Percentiles rank a stretch among this genome's conserved stretches.
phyloP scores from a whole-genome alignment of 2,329 filamentous ascomycete genomes.

The Dothideomycetidae sp. region DNA sequence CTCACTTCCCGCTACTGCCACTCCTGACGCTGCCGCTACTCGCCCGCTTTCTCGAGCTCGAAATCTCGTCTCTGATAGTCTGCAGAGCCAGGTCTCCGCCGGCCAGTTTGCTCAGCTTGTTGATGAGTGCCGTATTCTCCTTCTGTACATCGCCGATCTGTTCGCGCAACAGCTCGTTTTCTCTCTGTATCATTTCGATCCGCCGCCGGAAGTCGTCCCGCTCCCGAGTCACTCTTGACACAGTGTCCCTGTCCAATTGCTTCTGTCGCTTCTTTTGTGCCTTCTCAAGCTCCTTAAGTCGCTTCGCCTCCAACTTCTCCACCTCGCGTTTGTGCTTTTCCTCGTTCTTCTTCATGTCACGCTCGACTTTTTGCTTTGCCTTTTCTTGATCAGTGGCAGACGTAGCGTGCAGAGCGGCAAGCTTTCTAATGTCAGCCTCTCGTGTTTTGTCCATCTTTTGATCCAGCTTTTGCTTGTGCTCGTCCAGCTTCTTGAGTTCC shows the following conservation, averaged over 20 bases:
- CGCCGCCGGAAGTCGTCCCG: slow-evolving; percentile 32
- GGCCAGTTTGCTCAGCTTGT: slow-evolving; percentile 26
- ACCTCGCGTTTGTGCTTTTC: slow-evolving; percentile 49
- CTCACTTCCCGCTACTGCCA: background rate
- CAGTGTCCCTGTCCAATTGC: slow-evolving; percentile 33
- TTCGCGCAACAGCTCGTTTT: slow-evolving; percentile 36
- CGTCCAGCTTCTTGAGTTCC: slow-evolving; percentile 49
- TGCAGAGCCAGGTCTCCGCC: slow-evolving; percentile 17
- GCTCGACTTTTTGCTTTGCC: slow-evolving; percentile 51
- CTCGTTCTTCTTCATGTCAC: slow-evolving; percentile 50
- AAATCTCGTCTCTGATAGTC: slow-evolving; percentile 12
- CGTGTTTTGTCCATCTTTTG: slow-evolving; percentile 46
- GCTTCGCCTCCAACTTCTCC: slow-evolving; percentile 36
- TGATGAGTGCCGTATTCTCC: slow-evolving; percentile 41
- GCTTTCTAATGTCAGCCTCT: slow-evolving; percentile 36
- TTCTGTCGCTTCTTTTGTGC: slow-evolving; percentile 33
- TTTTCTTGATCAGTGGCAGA: slow-evolving; percentile 39
- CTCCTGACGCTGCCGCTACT: slow-evolving; percentile 2
- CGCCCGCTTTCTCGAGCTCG: slow-evolving; percentile 3
- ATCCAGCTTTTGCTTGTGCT: slow-evolving; percentile 47
- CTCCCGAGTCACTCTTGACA: slow-evolving; percentile 34
- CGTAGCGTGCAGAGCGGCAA: slow-evolving; percentile 24
- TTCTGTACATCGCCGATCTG: slow-evolving; percentile 42
- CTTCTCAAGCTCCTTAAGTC: slow-evolving; percentile 25
- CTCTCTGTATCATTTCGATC: slow-evolving; percentile 32